Base-by-base conservation (phyloP, 108 stramenopile species). In the Cylindrotheca closterium region DNA sequence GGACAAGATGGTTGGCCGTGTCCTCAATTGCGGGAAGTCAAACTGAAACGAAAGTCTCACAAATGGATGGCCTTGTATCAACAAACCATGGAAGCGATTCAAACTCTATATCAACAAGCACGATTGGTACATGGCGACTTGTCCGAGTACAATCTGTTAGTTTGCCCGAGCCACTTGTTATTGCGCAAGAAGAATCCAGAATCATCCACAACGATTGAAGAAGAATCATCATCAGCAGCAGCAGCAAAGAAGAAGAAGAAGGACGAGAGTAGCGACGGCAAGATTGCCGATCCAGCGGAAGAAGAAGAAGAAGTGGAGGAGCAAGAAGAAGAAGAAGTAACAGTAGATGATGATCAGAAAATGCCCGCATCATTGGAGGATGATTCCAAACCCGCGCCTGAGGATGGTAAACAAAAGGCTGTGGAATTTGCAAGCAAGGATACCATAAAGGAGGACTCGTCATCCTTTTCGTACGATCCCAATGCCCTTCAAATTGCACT, bases 1-100 rank as follows among this genome's bases (percentile, higher is more conserved):
- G 92, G 92, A 15, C 73, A 86, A 17, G 76, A 87, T 60, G 89
- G 89, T n/a, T 91, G 88, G 86, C 87, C 92, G 0, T 73, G 83
- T 18, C 87, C 92, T 29, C 88, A 88, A 52, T 51, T 94, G 15
- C 79, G 78, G 32, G 92, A 91, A 55, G 45, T 91, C 12, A 77
- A 86, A 37, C 61, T 88, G 3, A 71, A 70, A 59, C 75, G 73
- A 50, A 85, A 83, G 8, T 87, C 84, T 61, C 64, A 71, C 22
- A 77, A 72, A 34, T 92, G 91, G 91, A 68, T 63, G 8, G 56
- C 54, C 2, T 37, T 92, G 25, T 92, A 92, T 60, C 65, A 65
- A 30, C 87, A 92, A 68, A 64, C 74, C 27, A 64, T 92, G 79
- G 80, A 68, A 55, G 87, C 91, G 1, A 69, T 88, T 7, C 71